phyloP scores from a whole-genome alignment of 805 yeast species.

The Yarrowia sp. region DNA sequence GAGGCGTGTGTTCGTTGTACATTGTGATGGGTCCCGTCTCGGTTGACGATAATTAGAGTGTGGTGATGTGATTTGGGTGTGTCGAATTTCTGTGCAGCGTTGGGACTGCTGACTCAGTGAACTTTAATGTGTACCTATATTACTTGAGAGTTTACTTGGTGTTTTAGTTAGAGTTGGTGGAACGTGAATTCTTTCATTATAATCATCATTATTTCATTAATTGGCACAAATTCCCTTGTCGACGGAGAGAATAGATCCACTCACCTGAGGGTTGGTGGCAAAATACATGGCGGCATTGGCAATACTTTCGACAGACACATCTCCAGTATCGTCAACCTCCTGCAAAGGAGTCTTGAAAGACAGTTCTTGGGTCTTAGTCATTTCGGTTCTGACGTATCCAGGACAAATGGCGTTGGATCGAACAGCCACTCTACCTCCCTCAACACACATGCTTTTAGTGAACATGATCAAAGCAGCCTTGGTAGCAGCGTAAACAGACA shows the following conservation, averaged over 20 bases:
- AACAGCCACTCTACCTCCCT: constrained; percentile 51
- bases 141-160: background rate
- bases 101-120: constrained; percentile 1
- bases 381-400: constrained; percentile 65
- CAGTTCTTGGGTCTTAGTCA: constrained; percentile 39
- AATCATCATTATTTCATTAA: background rate
- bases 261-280: constrained; percentile 29
- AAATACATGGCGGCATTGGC: constrained; percentile 33
- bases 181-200: background rate
- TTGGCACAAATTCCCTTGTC: constrained; percentile 31
- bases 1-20: constrained; percentile 20
- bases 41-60: constrained; percentile 18
- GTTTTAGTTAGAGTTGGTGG: background rate
- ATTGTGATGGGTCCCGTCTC: background rate
- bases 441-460: constrained; percentile 57
- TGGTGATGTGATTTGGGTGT: constrained; percentile 10
- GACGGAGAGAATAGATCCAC: constrained; percentile 29
- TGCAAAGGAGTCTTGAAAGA: constrained; percentile 27
- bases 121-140: background rate
- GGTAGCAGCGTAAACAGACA: constrained; percentile 64
- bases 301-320: constrained; percentile 28
- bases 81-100: background rate
- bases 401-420: constrained; percentile 68
- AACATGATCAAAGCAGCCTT: constrained; percentile 70
- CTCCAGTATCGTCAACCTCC: constrained; percentile 27